phyloP scores from a whole-genome alignment of 106 monocot genomes.

The Triglochin maritima region DNA sequence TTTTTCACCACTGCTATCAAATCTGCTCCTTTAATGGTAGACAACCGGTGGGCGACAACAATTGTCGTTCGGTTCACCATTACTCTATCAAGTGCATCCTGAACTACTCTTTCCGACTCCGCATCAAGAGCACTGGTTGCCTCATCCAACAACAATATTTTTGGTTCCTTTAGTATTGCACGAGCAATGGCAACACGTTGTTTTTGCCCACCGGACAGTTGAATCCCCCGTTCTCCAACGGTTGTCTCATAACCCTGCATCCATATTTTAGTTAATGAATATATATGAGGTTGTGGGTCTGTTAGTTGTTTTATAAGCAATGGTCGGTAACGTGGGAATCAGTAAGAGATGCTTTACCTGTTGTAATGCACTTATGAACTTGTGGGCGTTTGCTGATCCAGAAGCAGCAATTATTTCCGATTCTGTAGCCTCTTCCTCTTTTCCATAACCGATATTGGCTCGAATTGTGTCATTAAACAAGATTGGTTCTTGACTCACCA shows the following conservation, averaged over 20 bases:
- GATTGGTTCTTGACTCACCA: constrained; percentile 59
- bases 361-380: constrained; percentile 40
- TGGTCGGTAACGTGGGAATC: background rate
- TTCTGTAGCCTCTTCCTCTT: constrained; percentile 47
- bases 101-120: constrained; percentile 32
- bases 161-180: constrained; percentile 35
- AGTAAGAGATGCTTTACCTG: constrained; percentile 19
- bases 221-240: constrained; percentile 30
- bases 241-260: constrained; percentile 32
- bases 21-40: constrained; percentile 32
- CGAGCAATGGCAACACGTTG: constrained; percentile 36
- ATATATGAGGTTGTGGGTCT: background rate
- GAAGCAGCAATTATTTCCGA: constrained; percentile 46
- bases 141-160: constrained; percentile 33
- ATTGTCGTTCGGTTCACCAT: constrained; percentile 28
- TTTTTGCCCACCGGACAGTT: constrained; percentile 38
- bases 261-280: background rate
- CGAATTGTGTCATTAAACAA: constrained; percentile 56
- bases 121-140: constrained; percentile 34
- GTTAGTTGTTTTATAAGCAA: background rate
- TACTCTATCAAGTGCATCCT: constrained; percentile 32
- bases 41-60: constrained; percentile 28
- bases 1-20: constrained; percentile 30
- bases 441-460: constrained; percentile 58
- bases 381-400: constrained; percentile 49